phyloP scores from a whole-genome alignment of 805 yeast species.

The Metschnikowia peoriensis region DNA sequence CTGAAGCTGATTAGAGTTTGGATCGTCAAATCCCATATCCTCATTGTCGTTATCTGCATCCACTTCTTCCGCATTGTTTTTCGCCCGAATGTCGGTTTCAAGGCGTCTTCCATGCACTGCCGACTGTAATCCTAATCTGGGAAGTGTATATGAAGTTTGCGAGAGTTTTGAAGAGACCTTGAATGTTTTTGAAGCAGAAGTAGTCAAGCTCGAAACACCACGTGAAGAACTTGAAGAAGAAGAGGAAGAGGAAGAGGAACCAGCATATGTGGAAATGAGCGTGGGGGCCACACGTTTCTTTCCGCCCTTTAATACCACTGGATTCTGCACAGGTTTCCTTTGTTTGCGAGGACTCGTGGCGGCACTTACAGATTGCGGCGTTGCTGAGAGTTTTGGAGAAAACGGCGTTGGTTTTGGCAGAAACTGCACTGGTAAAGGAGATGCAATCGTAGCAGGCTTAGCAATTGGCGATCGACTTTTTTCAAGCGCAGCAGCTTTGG shows the following conservation, averaged over 20 bases:
- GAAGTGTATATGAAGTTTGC: constrained; percentile 49
- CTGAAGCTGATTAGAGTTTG: constrained; percentile 11
- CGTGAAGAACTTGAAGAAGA: not conserved
- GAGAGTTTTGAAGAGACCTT: constrained; percentile 36
- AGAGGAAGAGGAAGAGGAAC: constrained; percentile 16
- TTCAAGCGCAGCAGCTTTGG: not conserved
- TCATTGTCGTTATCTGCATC: constrained; percentile 49
- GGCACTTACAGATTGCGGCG: not conserved
- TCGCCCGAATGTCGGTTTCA: constrained; percentile 9
- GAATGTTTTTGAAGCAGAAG: constrained; percentile 20
- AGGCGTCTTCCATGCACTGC: constrained; percentile 51
- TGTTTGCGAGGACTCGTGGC: constrained; percentile 5
- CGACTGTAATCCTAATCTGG: constrained; percentile 63
- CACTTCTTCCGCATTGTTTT: constrained; percentile 18
- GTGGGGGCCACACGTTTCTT: constrained; percentile 74
- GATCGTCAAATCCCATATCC: constrained; percentile 41
- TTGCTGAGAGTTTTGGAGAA: not conserved
- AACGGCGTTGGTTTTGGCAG: not conserved
- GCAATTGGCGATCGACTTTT: not conserved
- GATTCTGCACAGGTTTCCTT: constrained; percentile 35
- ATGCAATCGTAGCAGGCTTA: too few species aligned
- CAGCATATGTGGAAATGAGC: constrained; percentile 49
- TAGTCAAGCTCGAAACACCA: constrained; percentile 7
- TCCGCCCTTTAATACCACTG: constrained; percentile 71
- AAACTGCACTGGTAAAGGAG: not conserved